phyloP scores from a whole-genome alignment of 2,329 filamentous ascomycete genomes.

The Penicillium occitanis region DNA sequence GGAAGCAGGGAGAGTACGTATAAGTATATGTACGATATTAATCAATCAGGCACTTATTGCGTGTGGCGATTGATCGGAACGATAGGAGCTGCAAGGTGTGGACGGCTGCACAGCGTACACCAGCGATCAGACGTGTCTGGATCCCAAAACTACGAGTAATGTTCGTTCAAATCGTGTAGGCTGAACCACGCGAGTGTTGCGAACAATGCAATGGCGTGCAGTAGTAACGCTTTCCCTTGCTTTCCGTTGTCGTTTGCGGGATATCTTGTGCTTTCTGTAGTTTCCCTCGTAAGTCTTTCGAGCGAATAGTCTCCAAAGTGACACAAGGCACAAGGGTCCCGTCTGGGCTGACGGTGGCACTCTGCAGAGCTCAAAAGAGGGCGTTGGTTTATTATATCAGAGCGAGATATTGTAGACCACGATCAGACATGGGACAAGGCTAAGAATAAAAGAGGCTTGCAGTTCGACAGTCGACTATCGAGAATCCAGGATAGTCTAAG shows the following conservation, averaged over 20 bases:
- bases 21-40: background rate
- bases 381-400: background rate
- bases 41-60: background rate
- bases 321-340: background rate
- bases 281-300: background rate
- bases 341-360: background rate
- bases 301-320: background rate
- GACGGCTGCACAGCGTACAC: background rate
- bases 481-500: background rate
- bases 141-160: slow-evolving; percentile 12
- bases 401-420: background rate
- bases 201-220: slow-evolving; percentile 12
- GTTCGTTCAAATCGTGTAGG: background rate
- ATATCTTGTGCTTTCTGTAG: background rate
- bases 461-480: slow-evolving; percentile 2
- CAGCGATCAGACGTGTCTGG: slow-evolving; percentile 12
- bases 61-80: slow-evolving; percentile 11
- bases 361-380: slow-evolving; percentile 1
- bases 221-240: background rate
- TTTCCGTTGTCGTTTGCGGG: background rate
- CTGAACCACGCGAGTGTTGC: slow-evolving; percentile 6
- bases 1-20: background rate
- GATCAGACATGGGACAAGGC: slow-evolving; percentile 2
- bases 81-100: background rate
- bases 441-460: slow-evolving; percentile 7